phyloP scores from a whole-genome alignment of 768 basidiomycete genomes.

The Mycena galopus region DNA sequence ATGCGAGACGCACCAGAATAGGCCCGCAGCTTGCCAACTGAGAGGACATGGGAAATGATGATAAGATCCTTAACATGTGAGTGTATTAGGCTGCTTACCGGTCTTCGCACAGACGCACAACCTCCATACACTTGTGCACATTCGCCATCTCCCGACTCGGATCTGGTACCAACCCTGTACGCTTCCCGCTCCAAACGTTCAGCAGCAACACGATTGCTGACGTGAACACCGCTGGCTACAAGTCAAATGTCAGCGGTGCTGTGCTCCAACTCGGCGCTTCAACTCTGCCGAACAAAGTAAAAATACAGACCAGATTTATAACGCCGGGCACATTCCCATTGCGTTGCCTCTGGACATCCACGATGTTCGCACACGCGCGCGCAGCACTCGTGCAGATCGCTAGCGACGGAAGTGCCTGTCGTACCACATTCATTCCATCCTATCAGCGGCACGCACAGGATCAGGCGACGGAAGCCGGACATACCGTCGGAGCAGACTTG shows the following conservation, averaged over 20 bases:
- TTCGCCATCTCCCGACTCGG: conserved; percentile 68
- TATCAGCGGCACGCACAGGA: too few relatives aligned
- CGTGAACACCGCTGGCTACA: conserved; percentile 52
- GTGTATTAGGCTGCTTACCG: conserved; percentile 42
- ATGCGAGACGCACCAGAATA: background rate
- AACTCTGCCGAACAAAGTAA: background rate
- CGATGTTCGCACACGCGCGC: conserved; percentile 78
- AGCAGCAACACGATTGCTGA: conserved; percentile 70
- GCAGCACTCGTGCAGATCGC: conserved; percentile 91
- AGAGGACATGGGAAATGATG: background rate
- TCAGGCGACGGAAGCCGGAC: too few relatives aligned
- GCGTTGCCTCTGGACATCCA: conserved; percentile 64
- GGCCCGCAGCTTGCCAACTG: background rate
- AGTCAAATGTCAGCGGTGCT: too few relatives aligned
- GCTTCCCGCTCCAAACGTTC: conserved; percentile 75
- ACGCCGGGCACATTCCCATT: conserved; percentile 43
- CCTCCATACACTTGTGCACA: conserved; percentile 69
- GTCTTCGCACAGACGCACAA: conserved; percentile 57
- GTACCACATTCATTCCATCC: too few relatives aligned
- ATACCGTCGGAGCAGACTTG: conserved; percentile 53
- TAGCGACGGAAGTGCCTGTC: conserved; percentile 66
- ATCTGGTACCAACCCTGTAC: conserved; percentile 60
- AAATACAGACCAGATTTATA: conserved; percentile 50
- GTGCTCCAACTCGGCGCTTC: too few relatives aligned
- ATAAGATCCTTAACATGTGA: background rate